Evolutionary conservation across 225 moss, liverwort and hornwort genomes (phyloP), one percentile per base, ranked within the genome.

Genomic region (Polytrichum commune): DNA sequence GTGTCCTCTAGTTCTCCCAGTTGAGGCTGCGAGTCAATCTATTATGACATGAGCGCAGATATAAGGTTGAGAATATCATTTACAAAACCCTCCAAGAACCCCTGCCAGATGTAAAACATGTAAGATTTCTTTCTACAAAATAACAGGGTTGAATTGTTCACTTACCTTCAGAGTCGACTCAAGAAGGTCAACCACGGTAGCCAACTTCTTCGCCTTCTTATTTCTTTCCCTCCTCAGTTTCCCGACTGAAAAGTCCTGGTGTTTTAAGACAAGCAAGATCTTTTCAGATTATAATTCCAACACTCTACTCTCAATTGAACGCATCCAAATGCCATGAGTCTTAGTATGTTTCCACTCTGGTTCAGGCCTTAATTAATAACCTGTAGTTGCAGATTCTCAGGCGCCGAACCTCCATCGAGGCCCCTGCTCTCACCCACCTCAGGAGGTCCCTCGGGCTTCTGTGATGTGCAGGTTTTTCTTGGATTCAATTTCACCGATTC

Each of bases 401-500:
- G 7, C 22, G 60, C 7, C 60, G n/a, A 20, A 2, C 24, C 60
- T 60, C 60, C 46, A 46, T 46, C 58, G 22, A 23, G 24, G 22
- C 18, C 26, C 18, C 27, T 24, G 62, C 10, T 9, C 62, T 27
- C 62, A 27, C 62, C 27, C 27, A 24, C 18, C 60, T 7, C 22
- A 60, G 60, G 60, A 7, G 62, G 27, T 24, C 18, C 62, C 62
- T 24, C 24, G 25, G 18, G 62, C 62, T 63, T 28, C 27, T 58
- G n/a, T 58, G 58, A 8, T 20, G 58, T 58, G 58, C 58, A 7
- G 22, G 58, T 6, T 58, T 8, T 58, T 23, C 58, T 58, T 58
- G 58, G 22, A 58, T 63, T 63, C 26, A 63, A 24, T 27, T 63
- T 68, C 54, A 54, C 68, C 27, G 24, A 68, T 26, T 68, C 68